Evolutionary conservation across 129 eudicot species (phyloP).

Genomic region (Flaveria brownii): DNA sequence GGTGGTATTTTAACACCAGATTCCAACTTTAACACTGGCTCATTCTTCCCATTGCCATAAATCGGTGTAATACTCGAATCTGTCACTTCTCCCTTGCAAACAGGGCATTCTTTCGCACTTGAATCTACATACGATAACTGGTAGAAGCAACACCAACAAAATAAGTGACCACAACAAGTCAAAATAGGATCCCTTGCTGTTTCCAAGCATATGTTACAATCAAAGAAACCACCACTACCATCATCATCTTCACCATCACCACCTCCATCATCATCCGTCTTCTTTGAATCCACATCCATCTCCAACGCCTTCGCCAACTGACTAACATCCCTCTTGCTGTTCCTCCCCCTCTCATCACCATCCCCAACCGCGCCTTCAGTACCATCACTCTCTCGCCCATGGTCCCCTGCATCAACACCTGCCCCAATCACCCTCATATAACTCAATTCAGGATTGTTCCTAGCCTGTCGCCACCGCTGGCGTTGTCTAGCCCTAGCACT

Average conservation of each 20-base stretch:
- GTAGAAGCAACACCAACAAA: conserved; percentile 76
- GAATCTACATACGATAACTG: conserved; percentile 57
- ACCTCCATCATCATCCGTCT: conserved; percentile 30
- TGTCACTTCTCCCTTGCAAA: conserved; percentile 72
- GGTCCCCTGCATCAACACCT: conserved; percentile 20
- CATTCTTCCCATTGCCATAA: conserved; percentile 57
- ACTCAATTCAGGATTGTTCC: conserved; percentile 43
- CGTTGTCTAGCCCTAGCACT: conserved; percentile 67
- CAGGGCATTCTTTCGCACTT: conserved; percentile 68
- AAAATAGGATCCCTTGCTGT: conserved; percentile 63
- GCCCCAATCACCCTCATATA: conserved; percentile 34
- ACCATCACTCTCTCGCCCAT: conserved; percentile 17
- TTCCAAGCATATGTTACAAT: conserved; percentile 70
- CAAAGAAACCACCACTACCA: conserved; percentile 60
- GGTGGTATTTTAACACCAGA: conserved; percentile 64
- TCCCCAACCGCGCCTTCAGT: conserved; percentile 11
- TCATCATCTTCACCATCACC: conserved; percentile 43
- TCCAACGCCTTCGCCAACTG: conserved; percentile 66
- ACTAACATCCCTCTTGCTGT: conserved; percentile 58
- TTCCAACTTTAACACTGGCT: conserved; percentile 37
- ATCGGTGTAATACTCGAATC: conserved; percentile 63
- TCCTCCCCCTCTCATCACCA: conserved; percentile 43
- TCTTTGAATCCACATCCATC: conserved; percentile 59
- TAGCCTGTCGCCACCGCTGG: conserved; percentile 60
- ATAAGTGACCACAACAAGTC: conserved; percentile 80